Conservation (phyloP, 2,329 filamentous ascomycete genomes). For the Blumeria hordei region DNA sequence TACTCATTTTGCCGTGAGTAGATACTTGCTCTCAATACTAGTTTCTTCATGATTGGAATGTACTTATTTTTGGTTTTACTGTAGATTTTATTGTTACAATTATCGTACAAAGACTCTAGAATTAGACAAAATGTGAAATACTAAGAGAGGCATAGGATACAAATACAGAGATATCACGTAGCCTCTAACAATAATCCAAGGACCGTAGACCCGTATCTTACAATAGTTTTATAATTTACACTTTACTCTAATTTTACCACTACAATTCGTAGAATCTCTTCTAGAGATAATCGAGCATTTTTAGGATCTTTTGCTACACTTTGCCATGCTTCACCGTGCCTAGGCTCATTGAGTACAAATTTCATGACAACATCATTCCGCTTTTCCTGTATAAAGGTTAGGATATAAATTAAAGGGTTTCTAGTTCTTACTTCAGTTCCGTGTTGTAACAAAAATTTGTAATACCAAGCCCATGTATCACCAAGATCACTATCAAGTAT, state of each 20-base stretch:
- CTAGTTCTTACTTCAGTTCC: slow-evolving; percentile 41
- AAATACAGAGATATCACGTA: too few relatives aligned
- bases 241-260: slow-evolving; percentile 21
- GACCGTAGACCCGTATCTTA: neutral
- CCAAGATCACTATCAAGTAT: slow-evolving; percentile 67
- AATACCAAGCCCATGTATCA: slow-evolving; percentile 97
- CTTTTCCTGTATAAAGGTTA: slow-evolving; percentile 38
- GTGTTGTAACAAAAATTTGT: slow-evolving; percentile 76
- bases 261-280: slow-evolving; percentile 66
- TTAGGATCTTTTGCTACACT: slow-evolving; percentile 59
- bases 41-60: too few relatives aligned
- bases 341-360: slow-evolving; percentile 61
- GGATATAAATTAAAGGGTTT: neutral
- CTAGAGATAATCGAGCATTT: slow-evolving; percentile 49
- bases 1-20: too few relatives aligned
- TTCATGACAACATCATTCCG: slow-evolving; percentile 60
- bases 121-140: too few relatives aligned
- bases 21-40: too few relatives aligned
- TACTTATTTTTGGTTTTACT: too few relatives aligned
- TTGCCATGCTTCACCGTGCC: slow-evolving; percentile 87
- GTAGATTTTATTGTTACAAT: too few relatives aligned
- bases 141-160: too few relatives aligned
- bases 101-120: too few relatives aligned
- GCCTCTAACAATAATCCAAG: neutral
- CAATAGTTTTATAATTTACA: neutral